Base-by-base conservation (phyloP, 1,284 basidiomycete genomes). In the Melanopsichium pennsylvanicum region DNA sequence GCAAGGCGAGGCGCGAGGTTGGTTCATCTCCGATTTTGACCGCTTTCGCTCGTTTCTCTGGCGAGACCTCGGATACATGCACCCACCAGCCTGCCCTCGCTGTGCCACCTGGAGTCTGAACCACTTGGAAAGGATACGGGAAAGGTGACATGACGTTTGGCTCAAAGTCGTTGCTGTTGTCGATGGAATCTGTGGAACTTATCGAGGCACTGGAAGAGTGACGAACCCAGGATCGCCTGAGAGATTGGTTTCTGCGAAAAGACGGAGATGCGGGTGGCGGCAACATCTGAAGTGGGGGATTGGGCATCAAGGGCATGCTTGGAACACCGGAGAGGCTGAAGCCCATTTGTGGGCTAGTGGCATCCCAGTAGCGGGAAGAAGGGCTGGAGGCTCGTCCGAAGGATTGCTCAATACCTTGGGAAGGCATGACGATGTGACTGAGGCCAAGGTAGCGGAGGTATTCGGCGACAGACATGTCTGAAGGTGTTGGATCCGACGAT, bases 61-160 rank as follows among this genome's bases (percentile, higher is more conserved):
- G 46, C 16, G 59, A 25, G 9, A 72, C 61, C 16, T 72, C 61
- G 11, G 61, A 64, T 2, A 64, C 52, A 12, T 71, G 72, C n/a
- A 76, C 57, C 74, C 74, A 76, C 71, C 71, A 76, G 8, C 71
- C 74, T 5, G 74, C 69, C 35, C 69, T 47, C 2, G 72, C 72
- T 1, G 74, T 76, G 25, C 74, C 74, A 9, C 72, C 72, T 11
- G 74, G 74, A 0, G 74, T 76, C 41, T 74, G 74, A 1, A 76
- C 72, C 19, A 76, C 72, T 25, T 74, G 72, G 42, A 76, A 74
- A 0, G 74, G 73, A 35, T 72, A 75, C 1, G 70, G 67, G 26
- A 71, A 60, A 13, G 62, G 66, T 23, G 59, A 67, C 55, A 71
- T 68, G 49, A 60, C 63, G 22, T 63, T 66, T 5, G 68, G 63